Evolutionary conservation across 2,329 filamentous ascomycete species (phyloP).

Genomic region (Stachybotrys chlorohalonatus): DNA sequence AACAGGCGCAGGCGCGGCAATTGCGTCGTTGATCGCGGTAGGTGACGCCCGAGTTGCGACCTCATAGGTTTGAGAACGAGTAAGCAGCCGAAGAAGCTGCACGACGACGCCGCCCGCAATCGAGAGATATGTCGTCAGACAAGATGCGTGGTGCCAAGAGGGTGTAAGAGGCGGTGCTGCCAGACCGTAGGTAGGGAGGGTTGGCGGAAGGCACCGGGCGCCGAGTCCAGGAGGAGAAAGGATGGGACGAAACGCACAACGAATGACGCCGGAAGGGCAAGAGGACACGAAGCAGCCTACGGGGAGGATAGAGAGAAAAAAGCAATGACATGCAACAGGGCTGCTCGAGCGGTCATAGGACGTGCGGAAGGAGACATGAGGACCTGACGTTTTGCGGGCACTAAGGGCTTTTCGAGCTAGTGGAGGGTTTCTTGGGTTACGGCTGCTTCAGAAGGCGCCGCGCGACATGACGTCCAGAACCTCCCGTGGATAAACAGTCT

Average conservation of each 20-base stretch:
- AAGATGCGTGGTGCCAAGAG: neutral
- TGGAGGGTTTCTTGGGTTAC: neutral
- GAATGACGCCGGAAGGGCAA: neutral
- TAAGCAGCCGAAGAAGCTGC: neutral
- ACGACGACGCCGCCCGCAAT: too few species aligned
- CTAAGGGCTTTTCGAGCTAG: neutral
- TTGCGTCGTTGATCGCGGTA: conserved; percentile 3
- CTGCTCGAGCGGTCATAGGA: neutral
- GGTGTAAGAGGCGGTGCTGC: neutral
- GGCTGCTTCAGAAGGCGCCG: too few species aligned
- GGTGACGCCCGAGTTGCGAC: conserved; percentile 8
- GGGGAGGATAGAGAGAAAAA: neutral
- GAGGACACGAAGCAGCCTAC: neutral
- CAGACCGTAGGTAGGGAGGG: neutral
- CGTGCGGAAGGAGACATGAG: neutral
- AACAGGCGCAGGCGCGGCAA: conserved; percentile 4
- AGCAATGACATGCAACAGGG: neutral
- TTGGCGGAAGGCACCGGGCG: neutral
- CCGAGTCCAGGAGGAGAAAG: neutral
- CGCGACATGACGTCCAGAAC: too few species aligned
- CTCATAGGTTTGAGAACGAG: conserved; percentile 8
- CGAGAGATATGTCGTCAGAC: neutral
- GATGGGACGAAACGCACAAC: neutral
- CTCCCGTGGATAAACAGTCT: neutral
- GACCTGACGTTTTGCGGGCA: neutral